Conservation (phyloP, 495 filamentous ascomycete genomes). For the Cetradonia linearis region DNA sequence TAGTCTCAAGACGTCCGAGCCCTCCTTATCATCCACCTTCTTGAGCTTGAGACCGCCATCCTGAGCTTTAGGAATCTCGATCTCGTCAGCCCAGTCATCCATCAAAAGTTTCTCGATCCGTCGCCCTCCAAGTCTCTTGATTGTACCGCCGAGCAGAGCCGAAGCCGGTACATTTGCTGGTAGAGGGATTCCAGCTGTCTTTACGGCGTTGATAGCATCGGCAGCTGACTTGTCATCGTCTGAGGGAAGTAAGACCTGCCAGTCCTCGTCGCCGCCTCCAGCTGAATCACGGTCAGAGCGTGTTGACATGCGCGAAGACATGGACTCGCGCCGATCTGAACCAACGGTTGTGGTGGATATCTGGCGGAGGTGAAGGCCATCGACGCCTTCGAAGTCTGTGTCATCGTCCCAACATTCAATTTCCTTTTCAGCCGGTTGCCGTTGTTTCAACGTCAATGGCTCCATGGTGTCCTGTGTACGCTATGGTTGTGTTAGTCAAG, state of each 20-base stretch:
- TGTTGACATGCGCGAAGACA: slow-evolving; percentile 66
- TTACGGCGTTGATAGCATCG: slow-evolving; percentile 78
- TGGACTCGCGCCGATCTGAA: slow-evolving; percentile 53
- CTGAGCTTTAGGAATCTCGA: slow-evolving; percentile 60
- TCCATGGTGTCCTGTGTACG: slow-evolving; percentile 35
- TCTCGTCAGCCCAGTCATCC: slow-evolving; percentile 88
- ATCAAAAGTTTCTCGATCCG: slow-evolving; percentile 63
- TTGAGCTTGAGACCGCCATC: slow-evolving; percentile 55
- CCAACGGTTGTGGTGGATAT: slow-evolving; percentile 47
- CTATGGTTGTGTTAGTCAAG: neutral
- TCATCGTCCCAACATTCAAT: slow-evolving; percentile 89
- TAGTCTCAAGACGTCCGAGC: slow-evolving; percentile 59
- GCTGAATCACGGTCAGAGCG: slow-evolving; percentile 71
- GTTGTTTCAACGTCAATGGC: slow-evolving; percentile 44
- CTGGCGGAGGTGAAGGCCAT: slow-evolving; percentile 57
- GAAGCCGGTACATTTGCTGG: slow-evolving; percentile 83
- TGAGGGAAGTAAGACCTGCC: slow-evolving; percentile 65
- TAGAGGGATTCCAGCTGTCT: slow-evolving; percentile 83
- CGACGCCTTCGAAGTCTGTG: slow-evolving; percentile 63
- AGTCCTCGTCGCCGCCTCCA: slow-evolving; percentile 67
- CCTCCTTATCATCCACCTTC: slow-evolving; percentile 44
- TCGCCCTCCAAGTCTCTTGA: slow-evolving; percentile 78
- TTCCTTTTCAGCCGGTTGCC: slow-evolving; percentile 44
- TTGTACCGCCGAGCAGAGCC: slow-evolving; percentile 87
- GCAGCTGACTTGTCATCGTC: slow-evolving; percentile 69